phyloP scores from a whole-genome alignment of 306 rosid genomes.

The Begonia fuchsioides region DNA sequence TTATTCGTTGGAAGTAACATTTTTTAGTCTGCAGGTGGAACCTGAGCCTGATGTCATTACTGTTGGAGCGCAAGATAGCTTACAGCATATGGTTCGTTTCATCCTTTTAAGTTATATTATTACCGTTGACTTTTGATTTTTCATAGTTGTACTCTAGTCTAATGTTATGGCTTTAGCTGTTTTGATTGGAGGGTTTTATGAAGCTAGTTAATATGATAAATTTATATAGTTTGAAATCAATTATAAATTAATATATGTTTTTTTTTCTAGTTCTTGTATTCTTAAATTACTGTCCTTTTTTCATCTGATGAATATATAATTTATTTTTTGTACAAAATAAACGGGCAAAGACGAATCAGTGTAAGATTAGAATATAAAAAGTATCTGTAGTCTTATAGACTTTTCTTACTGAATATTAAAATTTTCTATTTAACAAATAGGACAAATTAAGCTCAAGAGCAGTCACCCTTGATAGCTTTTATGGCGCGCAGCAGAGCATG shows the following conservation, averaged over 20 bases:
- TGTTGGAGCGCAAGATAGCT: conserved; percentile 71
- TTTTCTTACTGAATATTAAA: background rate
- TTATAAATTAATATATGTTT: no score
- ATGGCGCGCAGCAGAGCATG: conserved; percentile 62
- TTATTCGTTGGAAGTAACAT: conserved; percentile 8
- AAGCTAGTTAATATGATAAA: background rate
- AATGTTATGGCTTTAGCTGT: background rate
- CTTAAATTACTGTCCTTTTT: no score
- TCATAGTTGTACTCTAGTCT: background rate
- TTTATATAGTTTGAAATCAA: no score
- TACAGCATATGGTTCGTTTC: conserved; percentile 88
- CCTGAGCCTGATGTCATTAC: conserved; percentile 62
- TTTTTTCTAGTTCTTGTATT: no score
- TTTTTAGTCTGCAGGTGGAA: conserved; percentile 38
- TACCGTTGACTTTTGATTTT: conserved; percentile 5
- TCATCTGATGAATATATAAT: no score
- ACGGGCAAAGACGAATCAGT: no score
- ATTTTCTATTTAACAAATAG: conserved; percentile 12
- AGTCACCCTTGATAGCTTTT: conserved; percentile 72
- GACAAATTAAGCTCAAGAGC: conserved; percentile 75
- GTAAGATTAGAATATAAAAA: no score
- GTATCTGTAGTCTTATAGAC: no score
- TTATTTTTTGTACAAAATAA: no score
- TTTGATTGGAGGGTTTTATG: background rate
- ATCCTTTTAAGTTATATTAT: background rate